Base-by-base conservation (phyloP, 75 land plant genomes). In the Ceratopteris richardii region DNA sequence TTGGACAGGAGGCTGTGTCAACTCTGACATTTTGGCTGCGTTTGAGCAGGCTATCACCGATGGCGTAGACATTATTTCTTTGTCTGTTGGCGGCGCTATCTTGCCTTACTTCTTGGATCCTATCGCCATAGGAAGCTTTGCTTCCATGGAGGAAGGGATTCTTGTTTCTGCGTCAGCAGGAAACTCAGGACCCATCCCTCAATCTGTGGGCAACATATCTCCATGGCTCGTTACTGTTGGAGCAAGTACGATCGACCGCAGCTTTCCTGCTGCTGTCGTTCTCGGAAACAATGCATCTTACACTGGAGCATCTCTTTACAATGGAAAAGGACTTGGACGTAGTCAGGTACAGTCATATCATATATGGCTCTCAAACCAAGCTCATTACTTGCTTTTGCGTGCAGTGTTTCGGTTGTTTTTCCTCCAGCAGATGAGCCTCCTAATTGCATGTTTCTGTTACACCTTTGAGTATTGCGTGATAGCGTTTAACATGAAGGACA, bases 1-100 rank as follows among this genome's bases (percentile, higher is more conserved):
- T 51, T 72, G 75, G 75, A 44, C 26, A 6, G 47, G 42, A 26
- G 65, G 66, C 13, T 72, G 75, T 51, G 66, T 72, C 39, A 66
- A 72, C 37, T 72, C 75, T n/a, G 75, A 72, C 51, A 66, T 72
- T 41, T 60, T 72, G 13, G 69, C 75, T 5, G 75, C 75, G 0
- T 72, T 72, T 37, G 75, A 72, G 31, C 55, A 65, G 41, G 75
- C 75, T 10, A 70, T 72, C 9, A 50, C 57, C 13, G 75, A 72
- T 39, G 75, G 75, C 9, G 75, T 72, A 7, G 69, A 72, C 33
- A 63, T 72, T n/a, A 66, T 72, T 30, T 72, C 75, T 5, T 46
- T 72, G 3, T 72, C 75, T 0, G 70, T 72, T 2, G 75, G 75
- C 39, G 75, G 75, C 4, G 69, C 58, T 19, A 70, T 66, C 1